Conservation (phyloP, 805 yeast species). For the Candida xiaguanensis region DNA sequence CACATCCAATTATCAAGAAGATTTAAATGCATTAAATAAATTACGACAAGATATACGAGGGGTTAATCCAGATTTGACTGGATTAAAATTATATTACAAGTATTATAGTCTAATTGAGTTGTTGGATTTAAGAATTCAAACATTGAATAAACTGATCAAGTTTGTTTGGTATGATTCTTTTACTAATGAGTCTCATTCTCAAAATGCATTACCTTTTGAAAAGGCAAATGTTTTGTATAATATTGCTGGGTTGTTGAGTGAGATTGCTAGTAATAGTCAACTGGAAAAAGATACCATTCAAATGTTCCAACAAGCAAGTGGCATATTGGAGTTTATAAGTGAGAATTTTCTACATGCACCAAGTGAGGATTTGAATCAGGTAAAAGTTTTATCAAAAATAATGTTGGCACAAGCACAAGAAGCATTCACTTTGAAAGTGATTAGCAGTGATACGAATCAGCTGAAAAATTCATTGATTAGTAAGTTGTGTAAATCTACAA, state of each 20-base stretch:
- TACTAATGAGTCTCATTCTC: constrained; percentile 49
- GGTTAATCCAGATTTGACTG: constrained; percentile 36
- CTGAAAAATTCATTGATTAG: constrained; percentile 68
- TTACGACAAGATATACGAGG: constrained; percentile 59
- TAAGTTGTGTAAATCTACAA: constrained; percentile 64
- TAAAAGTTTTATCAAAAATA: constrained; percentile 57
- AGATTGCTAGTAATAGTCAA: constrained; percentile 39
- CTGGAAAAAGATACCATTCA: constrained; percentile 57
- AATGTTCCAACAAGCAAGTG: constrained; percentile 70
- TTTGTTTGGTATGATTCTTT: constrained; percentile 85
- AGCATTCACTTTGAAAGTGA: constrained; percentile 61
- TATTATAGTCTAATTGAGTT: constrained; percentile 83
- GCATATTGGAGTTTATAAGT: constrained; percentile 65
- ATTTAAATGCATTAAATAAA: constrained; percentile 50
- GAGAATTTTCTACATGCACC: constrained; percentile 91
- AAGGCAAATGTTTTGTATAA: constrained; percentile 83
- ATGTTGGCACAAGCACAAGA: constrained; percentile 91
- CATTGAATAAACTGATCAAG: constrained; percentile 47
- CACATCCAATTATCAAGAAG: constrained; percentile 53
- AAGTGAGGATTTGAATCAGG: constrained; percentile 66
- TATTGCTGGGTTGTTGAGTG: constrained; percentile 60
- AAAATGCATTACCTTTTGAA: constrained; percentile 80
- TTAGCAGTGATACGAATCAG: constrained; percentile 48
- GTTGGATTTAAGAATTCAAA: constrained; percentile 71
- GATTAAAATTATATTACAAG: constrained; percentile 54